Percentiles rank a stretch among this genome's conserved stretches.
Evolutionary conservation across 345 rosid genomes (phyloP).

Genomic region (Anacardium occidentale): DNA sequence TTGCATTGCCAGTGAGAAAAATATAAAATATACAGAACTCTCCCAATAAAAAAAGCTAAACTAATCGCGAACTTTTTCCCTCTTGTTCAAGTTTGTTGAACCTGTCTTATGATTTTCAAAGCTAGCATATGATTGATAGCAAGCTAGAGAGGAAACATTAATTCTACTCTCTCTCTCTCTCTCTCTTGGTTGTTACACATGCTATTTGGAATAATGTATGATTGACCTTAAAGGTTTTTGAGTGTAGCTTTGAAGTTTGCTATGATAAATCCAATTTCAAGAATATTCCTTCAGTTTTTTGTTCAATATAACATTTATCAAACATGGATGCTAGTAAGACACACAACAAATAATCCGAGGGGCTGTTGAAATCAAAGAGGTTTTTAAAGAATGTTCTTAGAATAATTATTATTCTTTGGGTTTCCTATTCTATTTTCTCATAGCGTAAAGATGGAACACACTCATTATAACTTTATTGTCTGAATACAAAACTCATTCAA

Average conservation of each 20-base stretch:
- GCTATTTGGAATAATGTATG: background rate
- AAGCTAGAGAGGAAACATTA: background rate
- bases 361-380: no score
- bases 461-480: no score
- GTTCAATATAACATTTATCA: background rate
- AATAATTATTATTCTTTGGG: no score
- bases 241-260: background rate
- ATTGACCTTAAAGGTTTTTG: background rate
- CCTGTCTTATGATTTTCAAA: background rate
- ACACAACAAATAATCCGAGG: no score
- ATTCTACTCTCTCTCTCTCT: background rate
- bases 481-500: no score
- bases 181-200: background rate
- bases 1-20: constrained; percentile 3
- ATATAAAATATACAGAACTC: background rate
- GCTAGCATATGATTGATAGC: background rate
- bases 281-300: background rate
- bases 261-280: background rate
- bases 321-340: no score
- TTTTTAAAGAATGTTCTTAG: no score
- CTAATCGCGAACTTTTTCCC: background rate
- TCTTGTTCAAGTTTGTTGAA: background rate
- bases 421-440: no score
- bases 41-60: background rate
- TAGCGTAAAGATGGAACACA: no score